Conservation (phyloP, 768 basidiomycete species). For the Serendipita sp. region DNA sequence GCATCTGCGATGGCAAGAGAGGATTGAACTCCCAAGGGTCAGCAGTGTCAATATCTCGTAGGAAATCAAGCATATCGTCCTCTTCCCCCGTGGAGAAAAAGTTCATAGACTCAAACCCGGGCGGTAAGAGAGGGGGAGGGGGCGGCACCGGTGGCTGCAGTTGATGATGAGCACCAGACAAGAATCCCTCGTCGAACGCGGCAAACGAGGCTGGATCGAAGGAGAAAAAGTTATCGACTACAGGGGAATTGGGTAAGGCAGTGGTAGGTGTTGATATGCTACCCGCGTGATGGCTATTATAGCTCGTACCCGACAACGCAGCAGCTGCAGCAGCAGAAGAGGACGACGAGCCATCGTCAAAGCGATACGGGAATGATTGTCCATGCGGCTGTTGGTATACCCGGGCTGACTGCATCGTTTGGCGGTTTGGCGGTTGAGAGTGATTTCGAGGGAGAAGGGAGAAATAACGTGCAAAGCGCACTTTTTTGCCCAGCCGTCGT, state of each 20-base stretch:
- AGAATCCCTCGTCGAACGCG: neutral
- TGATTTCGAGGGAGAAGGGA: too few species aligned
- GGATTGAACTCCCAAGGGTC: conserved; percentile 38
- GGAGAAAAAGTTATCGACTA: neutral
- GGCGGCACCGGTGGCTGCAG: neutral
- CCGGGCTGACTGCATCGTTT: neutral
- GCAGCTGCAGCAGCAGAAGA: too few species aligned
- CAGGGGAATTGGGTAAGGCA: neutral
- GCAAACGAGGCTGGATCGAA: neutral
- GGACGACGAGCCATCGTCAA: too few species aligned
- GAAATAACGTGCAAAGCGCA: too few species aligned
- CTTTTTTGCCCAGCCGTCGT: too few species aligned
- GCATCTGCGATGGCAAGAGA: conserved; percentile 18
- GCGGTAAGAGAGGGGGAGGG: neutral
- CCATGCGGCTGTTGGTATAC: neutral
- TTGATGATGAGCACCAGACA: neutral
- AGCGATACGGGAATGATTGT: too few species aligned
- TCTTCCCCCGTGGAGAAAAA: neutral
- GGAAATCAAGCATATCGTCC: conserved; percentile 5
- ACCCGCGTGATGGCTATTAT: too few species aligned
- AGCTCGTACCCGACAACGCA: too few species aligned
- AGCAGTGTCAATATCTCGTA: conserved; percentile 6
- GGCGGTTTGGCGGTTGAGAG: neutral
- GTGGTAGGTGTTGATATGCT: too few species aligned
- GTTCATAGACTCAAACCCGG: neutral